Conservation (phyloP, 2,329 filamentous ascomycete species). For the Fusarium mangiferae region DNA sequence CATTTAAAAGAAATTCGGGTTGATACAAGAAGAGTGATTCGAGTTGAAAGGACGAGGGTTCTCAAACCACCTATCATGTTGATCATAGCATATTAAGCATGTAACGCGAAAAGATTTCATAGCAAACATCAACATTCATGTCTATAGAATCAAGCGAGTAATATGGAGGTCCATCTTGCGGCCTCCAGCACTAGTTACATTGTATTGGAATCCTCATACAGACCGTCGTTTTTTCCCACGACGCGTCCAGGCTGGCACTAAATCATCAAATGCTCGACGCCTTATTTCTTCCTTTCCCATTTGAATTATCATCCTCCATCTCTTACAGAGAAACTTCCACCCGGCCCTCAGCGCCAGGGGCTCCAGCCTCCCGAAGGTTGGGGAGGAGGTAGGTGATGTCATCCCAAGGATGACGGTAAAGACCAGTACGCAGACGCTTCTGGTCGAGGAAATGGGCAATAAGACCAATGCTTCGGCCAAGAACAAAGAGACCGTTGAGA, state of each 20-base stretch:
- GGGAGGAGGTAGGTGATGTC: slow-evolving; percentile 96
- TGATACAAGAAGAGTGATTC: background rate
- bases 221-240: slow-evolving; percentile 43
- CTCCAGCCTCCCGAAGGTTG: slow-evolving; percentile 75
- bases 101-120: slow-evolving; percentile 6
- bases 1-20: background rate
- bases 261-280: slow-evolving; percentile 49
- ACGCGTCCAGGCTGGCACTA: slow-evolving; percentile 44
- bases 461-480: slow-evolving; percentile 96
- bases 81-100: background rate
- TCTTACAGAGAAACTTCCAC: slow-evolving; percentile 85
- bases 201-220: slow-evolving; percentile 53
- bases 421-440: slow-evolving; percentile 97
- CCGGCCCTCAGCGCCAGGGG: slow-evolving; percentile 81
- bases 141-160: slow-evolving; percentile 50
- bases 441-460: slow-evolving; percentile 99
- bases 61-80: background rate
- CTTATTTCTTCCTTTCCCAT: slow-evolving; percentile 43
- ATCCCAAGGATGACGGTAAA: slow-evolving; percentile 99
- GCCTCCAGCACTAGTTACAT: slow-evolving; percentile 51
- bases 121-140: slow-evolving; percentile 41
- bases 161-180: slow-evolving; percentile 47
- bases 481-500: slow-evolving; percentile 98
- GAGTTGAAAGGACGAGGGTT: background rate
- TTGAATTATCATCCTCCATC: slow-evolving; percentile 40